phyloP scores from a whole-genome alignment of 1,284 basidiomycete species.

The Rhodofomes roseus region DNA sequence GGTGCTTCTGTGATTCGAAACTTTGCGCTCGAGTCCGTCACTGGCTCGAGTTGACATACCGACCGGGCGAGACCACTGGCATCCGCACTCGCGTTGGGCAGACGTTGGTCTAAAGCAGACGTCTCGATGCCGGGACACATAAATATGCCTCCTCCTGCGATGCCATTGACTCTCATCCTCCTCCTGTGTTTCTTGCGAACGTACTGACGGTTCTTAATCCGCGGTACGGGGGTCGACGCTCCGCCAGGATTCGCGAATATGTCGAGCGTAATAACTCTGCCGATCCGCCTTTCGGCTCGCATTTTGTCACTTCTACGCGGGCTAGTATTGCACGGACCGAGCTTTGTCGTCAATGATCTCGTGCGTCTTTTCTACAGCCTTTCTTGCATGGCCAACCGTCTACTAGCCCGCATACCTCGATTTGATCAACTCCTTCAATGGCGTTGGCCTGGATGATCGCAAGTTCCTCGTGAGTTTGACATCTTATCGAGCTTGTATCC shows the following conservation, averaged over 20 bases:
- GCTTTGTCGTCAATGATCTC: background rate
- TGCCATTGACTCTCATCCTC: too few relatives aligned
- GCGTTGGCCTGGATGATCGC: constrained; percentile 52
- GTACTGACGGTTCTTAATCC: too few relatives aligned
- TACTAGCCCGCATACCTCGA: background rate
- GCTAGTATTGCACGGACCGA: background rate
- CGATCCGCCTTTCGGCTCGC: background rate
- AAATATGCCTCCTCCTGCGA: background rate
- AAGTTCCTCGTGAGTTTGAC: constrained; percentile 38
- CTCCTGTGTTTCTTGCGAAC: too few relatives aligned
- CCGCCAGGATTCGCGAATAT: too few relatives aligned
- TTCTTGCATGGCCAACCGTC: background rate
- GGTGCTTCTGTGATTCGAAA: too few relatives aligned
- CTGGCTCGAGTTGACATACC: background rate
- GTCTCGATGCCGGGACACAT: background rate
- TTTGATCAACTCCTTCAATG: background rate
- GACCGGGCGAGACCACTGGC: background rate
- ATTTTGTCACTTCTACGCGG: background rate
- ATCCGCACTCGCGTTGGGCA: background rate
- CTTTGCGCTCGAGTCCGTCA: too few relatives aligned
- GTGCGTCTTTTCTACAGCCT: background rate
- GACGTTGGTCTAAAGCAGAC: background rate
- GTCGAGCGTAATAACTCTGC: background rate
- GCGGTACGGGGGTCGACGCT: too few relatives aligned
- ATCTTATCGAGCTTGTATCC: background rate